Conservation (phyloP, 2,329 filamentous ascomycete species). For the Trichoderma sp. region DNA sequence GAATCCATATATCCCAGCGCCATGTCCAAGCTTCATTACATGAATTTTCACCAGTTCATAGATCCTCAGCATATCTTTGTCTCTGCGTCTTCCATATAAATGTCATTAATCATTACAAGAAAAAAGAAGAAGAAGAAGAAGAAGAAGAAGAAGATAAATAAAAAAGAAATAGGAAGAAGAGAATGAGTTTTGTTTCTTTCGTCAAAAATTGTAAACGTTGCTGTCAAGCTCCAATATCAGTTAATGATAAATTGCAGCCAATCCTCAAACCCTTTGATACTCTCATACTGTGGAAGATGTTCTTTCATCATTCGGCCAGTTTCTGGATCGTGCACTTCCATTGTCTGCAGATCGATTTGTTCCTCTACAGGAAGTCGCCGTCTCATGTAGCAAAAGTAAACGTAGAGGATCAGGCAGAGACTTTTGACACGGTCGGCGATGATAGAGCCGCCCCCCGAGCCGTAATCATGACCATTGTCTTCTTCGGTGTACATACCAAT, state of each 20-base stretch:
- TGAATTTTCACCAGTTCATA: not conserved
- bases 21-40: not conserved
- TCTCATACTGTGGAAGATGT: constrained; percentile 26
- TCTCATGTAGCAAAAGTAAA: constrained; percentile 27
- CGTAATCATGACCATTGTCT: not conserved
- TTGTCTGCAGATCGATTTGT: not conserved
- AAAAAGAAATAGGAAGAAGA: not conserved
- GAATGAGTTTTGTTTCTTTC: not conserved
- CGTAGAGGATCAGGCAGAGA: constrained; percentile 23
- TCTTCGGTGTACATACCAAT: not conserved
- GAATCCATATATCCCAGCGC: not conserved
- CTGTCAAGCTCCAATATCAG: not conserved
- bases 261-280: constrained; percentile 6
- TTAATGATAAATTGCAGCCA: constrained; percentile 1
- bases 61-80: not conserved
- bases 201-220: not conserved
- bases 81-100: no score
- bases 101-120: not conserved
- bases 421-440: not conserved
- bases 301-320: not conserved
- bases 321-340: constrained; percentile 10
- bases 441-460: not conserved
- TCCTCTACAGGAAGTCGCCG: not conserved
- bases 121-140: not conserved
- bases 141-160: not conserved